Percentiles rank a stretch among this genome's conserved stretches.
Evolutionary conservation across 2,329 filamentous ascomycete genomes (phyloP).

Genomic region (Ophiostoma angusticollis): DNA sequence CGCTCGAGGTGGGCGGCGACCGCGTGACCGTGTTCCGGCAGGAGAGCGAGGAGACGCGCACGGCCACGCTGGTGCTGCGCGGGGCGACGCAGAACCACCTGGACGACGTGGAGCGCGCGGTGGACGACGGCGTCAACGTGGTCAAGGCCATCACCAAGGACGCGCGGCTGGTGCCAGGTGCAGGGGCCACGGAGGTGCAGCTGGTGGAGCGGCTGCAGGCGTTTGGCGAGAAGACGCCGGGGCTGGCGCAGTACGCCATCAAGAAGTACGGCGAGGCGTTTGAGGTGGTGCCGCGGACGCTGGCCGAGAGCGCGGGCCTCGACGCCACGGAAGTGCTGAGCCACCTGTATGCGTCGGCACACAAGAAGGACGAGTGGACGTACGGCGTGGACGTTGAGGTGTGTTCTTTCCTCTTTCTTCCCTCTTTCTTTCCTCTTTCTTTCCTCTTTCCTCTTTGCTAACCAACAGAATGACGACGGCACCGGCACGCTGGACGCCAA

Average conservation of each 20-base stretch:
- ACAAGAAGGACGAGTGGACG: slow-evolving; percentile 78
- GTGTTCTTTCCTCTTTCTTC: slow-evolving; percentile 15
- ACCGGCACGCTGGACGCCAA: slow-evolving; percentile 76
- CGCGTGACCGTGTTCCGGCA: slow-evolving; percentile 97
- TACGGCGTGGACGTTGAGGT: slow-evolving; percentile 90
- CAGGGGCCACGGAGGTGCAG: slow-evolving; percentile 88
- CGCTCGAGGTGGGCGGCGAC: slow-evolving; percentile 93
- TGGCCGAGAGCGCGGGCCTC: slow-evolving; percentile 88
- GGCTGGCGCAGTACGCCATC: slow-evolving; percentile 90
- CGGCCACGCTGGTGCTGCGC: slow-evolving; percentile 83
- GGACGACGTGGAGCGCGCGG: slow-evolving; percentile 90
- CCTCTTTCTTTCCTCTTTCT: background rate
- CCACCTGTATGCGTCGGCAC: slow-evolving; percentile 81
- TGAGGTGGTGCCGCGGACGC: slow-evolving; percentile 84
- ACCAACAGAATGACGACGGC: slow-evolving; percentile 53
- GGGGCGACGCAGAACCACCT: slow-evolving; percentile 97
- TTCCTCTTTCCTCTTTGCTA: too few relatives aligned
- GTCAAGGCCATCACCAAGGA: slow-evolving; percentile 97
- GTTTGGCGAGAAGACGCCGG: slow-evolving; percentile 83
- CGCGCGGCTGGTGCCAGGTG: slow-evolving; percentile 78
- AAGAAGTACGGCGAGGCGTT: slow-evolving; percentile 96
- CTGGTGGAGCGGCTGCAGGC: slow-evolving; percentile 84
- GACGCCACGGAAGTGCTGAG: slow-evolving; percentile 96
- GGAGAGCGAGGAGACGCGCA: slow-evolving; percentile 83
- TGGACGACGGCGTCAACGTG: slow-evolving; percentile 96